These are phyloP conservation scores for Tripterygium wilfordii DNA, from an alignment of 177 flowering plant species.

Conservation along the genomic window DNA sequence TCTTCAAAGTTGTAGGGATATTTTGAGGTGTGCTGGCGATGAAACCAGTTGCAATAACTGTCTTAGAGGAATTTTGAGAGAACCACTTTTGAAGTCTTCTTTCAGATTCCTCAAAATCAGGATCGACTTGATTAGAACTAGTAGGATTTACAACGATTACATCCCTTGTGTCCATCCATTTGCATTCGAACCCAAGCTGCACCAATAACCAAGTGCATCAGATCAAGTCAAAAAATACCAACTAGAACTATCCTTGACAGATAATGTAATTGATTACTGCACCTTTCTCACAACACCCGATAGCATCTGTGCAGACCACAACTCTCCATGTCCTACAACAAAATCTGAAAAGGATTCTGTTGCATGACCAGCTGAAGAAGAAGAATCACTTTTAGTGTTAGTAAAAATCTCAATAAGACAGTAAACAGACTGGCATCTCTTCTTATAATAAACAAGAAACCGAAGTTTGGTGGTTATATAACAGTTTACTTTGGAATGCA, in stretches of 20 bases:
- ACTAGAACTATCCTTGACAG: not conserved
- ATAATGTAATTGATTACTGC: not conserved
- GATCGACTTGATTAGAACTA: conserved; percentile 89
- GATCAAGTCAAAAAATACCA: not conserved
- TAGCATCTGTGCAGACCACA: conserved; percentile 94
- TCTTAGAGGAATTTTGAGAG: conserved; percentile 52
- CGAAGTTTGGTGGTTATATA: no score
- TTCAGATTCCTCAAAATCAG: conserved; percentile 73
- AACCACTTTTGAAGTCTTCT: conserved; percentile 82
- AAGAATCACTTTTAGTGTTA: conserved; percentile 4
- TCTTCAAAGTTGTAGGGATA: conserved; percentile 92
- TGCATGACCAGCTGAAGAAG: conserved; percentile 88
- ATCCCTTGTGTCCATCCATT: conserved; percentile 98
- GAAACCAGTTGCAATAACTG: conserved; percentile 88
- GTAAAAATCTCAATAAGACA: not conserved
- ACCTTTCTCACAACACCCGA: conserved; percentile 76
- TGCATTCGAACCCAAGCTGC: conserved; percentile 71
- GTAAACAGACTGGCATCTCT: not conserved
- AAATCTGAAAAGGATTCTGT: conserved; percentile 94
- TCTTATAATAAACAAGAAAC: not conserved
- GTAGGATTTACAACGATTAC: conserved; percentile 88
- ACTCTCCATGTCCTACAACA: conserved; percentile 95
- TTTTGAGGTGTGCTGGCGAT: conserved; percentile 88
- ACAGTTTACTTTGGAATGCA: no score
- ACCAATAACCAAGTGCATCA: conserved; percentile 1